Evolutionary conservation across 345 rosid species (phyloP).

Genomic region (Gossypium arboreum): DNA sequence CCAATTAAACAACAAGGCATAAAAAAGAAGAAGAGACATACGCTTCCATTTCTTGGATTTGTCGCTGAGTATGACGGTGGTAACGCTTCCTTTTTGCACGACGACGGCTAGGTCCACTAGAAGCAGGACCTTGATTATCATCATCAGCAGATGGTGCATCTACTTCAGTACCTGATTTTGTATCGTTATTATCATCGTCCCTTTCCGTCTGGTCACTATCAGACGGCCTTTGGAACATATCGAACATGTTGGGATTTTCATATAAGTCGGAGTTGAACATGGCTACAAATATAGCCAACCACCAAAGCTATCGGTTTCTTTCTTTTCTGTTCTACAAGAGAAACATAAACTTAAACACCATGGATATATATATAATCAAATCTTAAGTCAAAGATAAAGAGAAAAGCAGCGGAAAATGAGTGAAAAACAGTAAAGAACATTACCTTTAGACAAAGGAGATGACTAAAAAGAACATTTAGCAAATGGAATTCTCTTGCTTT

Average conservation of each 20-base stretch:
- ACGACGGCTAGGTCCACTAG: slow-evolving; percentile 21
- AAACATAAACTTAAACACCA: not conserved
- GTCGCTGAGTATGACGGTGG: slow-evolving; percentile 91
- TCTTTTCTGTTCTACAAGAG: slow-evolving; percentile 17
- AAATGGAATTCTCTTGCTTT: not conserved
- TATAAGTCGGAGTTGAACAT: slow-evolving; percentile 76
- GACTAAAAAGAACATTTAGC: not conserved
- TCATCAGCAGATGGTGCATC: slow-evolving; percentile 69
- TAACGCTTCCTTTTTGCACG: slow-evolving; percentile 77
- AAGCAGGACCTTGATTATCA: slow-evolving; percentile 66
- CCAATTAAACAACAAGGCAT: not conserved
- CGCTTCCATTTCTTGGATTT: slow-evolving; percentile 96
- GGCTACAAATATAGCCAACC: slow-evolving; percentile 11
- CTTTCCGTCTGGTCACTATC: slow-evolving; percentile 51
- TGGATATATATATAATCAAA: not conserved
- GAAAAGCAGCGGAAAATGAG: not conserved
- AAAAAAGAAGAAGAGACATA: slow-evolving; percentile 25
- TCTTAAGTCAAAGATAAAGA: not conserved
- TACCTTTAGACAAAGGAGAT: slow-evolving; percentile 3
- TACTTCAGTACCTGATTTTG: slow-evolving; percentile 68
- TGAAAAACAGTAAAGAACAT: not conserved
- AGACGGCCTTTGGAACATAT: slow-evolving; percentile 49
- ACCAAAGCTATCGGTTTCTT: not conserved
- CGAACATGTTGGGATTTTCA: slow-evolving; percentile 67
- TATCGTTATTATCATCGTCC: slow-evolving; percentile 75